A percentile compares a stretch with the other conserved stretches of the same genome.
phyloP scores from a whole-genome alignment of 208 protist species.

The Trypanosoma brucei region DNA sequence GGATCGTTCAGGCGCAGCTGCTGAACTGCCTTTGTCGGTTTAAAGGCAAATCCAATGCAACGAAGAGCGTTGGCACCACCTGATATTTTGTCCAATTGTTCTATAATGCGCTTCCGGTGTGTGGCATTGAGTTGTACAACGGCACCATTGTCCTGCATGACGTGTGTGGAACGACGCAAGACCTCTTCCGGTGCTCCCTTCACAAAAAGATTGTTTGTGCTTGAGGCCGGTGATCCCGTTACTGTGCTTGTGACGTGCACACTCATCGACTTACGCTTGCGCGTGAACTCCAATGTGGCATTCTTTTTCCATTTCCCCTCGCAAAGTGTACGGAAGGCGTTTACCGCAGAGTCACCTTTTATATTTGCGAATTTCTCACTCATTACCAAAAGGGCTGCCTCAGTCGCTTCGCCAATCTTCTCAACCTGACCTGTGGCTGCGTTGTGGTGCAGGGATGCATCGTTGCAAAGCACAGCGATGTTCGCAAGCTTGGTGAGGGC shows the following conservation, averaged over 20 bases:
- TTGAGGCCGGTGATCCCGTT: conserved; percentile 17
- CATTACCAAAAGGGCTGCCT: conserved; percentile 89
- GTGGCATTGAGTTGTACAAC: conserved; percentile 36
- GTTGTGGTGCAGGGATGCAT: conserved; percentile 61
- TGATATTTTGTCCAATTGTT: conserved; percentile 53
- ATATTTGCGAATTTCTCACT: conserved; percentile 84
- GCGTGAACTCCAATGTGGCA: conserved; percentile 92
- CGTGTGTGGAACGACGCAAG: conserved; percentile 74
- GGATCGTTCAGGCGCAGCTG: conserved; percentile 53
- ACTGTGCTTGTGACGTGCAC: conserved; percentile 60
- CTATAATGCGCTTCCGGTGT: conserved; percentile 23
- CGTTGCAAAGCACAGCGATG: conserved; percentile 73
- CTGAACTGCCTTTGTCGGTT: conserved; percentile 25
- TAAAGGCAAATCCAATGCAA: conserved; percentile 83
- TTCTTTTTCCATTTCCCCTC: conserved; percentile 44
- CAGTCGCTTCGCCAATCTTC: conserved; percentile 86
- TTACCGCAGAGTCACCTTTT: conserved; percentile 8
- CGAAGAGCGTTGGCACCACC: conserved; percentile 51
- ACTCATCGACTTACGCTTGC: conserved; percentile 94
- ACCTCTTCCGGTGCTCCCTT: conserved; percentile 96
- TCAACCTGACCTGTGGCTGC: conserved; percentile 29
- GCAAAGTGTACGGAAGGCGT: conserved; percentile 25
- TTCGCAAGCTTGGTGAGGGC: conserved; percentile 58
- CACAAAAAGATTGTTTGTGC: conserved; percentile 67
- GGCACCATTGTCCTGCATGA: conserved; percentile 46